Conservation (phyloP, 176 grass and related monocot species). For the Aegilops tauschii region DNA sequence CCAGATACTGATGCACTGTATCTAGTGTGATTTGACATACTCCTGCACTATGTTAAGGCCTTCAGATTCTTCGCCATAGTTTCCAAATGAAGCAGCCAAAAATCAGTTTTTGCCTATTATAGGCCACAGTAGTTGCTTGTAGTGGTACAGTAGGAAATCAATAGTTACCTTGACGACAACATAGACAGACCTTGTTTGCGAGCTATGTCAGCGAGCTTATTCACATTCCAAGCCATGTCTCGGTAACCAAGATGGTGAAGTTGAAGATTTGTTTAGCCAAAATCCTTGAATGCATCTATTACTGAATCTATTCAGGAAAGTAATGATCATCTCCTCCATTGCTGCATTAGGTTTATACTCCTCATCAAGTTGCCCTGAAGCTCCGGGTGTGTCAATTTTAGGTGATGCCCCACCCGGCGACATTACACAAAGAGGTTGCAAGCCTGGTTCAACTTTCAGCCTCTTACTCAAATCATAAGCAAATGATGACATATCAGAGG, state of each 20-base stretch:
- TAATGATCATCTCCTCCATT: conserved; percentile 99
- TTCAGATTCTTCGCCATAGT: not conserved
- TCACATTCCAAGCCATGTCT: conserved; percentile 96
- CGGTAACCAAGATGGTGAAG: conserved; percentile 93
- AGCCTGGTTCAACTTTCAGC: conserved; percentile 84
- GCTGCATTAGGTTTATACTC: conserved; percentile 98
- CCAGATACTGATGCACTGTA: too few relatives aligned
- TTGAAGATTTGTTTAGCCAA: conserved; percentile 72
- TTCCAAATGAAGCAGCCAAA: too few relatives aligned
- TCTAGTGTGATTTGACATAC: not conserved
- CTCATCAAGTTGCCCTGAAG: conserved; percentile 77
- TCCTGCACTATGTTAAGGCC: not conserved
- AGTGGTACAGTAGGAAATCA: too few relatives aligned
- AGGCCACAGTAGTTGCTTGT: too few relatives aligned
- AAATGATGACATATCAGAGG: conserved; percentile 46
- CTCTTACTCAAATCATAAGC: conserved; percentile 84
- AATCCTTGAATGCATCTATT: conserved; percentile 93
- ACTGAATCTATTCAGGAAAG: conserved; percentile 70
- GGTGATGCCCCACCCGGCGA: conserved; percentile 82
- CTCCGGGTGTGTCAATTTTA: conserved; percentile 85
- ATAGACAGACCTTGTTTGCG: conserved; percentile 80
- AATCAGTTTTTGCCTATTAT: too few relatives aligned
- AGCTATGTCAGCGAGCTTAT: conserved; percentile 87
- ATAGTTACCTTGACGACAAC: too few relatives aligned
- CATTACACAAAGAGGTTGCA: conserved; percentile 89